phyloP scores from a whole-genome alignment of 2,329 filamentous ascomycete species.

The Pyrenophora teres region DNA sequence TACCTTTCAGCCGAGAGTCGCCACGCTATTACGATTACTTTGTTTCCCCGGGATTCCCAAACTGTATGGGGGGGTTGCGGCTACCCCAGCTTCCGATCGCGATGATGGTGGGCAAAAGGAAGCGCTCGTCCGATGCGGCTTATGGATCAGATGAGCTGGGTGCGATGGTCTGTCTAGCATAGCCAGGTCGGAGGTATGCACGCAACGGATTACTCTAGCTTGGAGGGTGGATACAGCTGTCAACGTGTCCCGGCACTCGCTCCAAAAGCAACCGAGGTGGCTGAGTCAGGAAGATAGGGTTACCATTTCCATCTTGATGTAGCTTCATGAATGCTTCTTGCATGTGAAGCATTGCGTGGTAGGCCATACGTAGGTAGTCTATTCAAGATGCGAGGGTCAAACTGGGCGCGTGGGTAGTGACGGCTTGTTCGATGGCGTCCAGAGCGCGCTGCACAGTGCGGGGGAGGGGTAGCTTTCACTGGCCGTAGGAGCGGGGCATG shows the following conservation, averaged over 20 bases:
- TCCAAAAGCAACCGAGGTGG: conserved; percentile 44
- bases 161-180: conserved; percentile 1
- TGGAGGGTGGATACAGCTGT: neutral
- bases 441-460: conserved; percentile 24
- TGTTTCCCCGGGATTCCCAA: conserved; percentile 24
- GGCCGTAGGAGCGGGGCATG: conserved; percentile 37
- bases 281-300: conserved; percentile 18
- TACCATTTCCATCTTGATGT: conserved; percentile 29
- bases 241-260: conserved; percentile 30
- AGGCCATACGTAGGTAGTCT: conserved; percentile 11
- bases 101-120: conserved; percentile 28
- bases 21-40: conserved; percentile 21
- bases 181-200: neutral
- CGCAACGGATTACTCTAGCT: conserved; percentile 8
- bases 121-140: conserved; percentile 33
- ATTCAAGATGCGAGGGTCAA: conserved; percentile 21
- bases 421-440: conserved; percentile 15
- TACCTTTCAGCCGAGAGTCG: conserved; percentile 31
- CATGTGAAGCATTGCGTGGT: neutral
- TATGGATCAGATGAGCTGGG: conserved; percentile 25
- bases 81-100: conserved; percentile 13
- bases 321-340: conserved; percentile 15
- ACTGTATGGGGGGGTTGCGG: conserved; percentile 16
- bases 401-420: conserved; percentile 17
- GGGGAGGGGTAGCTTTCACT: conserved; percentile 43